Evolutionary conservation across 768 basidiomycete species (phyloP).

Genomic region (Hirschioporus abietinus): DNA sequence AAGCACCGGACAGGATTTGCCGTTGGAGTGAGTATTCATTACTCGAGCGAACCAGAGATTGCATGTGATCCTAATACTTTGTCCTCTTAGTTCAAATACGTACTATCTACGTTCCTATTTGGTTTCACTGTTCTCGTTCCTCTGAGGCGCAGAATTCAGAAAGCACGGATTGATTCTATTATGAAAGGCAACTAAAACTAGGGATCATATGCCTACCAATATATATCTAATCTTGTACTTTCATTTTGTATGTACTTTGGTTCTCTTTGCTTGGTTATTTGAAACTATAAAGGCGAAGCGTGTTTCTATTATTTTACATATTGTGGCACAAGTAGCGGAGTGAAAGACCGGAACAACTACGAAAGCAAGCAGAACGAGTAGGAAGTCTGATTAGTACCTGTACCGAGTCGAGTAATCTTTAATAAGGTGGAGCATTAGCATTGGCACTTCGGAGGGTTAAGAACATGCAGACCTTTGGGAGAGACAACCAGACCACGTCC

Average conservation of each 20-base stretch:
- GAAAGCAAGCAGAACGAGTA: background rate
- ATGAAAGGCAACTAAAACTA: constrained; percentile 54
- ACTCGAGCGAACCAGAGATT: too few relatives aligned
- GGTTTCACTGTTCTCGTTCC: constrained; percentile 54
- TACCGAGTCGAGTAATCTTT: constrained; percentile 80
- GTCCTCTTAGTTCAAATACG: constrained; percentile 42
- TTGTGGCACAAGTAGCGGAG: background rate
- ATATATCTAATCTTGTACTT: background rate
- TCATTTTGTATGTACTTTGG: background rate
- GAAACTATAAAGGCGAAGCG: background rate
- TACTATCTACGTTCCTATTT: constrained; percentile 41
- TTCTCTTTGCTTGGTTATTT: background rate
- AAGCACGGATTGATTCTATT: constrained; percentile 70
- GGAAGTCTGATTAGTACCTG: constrained; percentile 44
- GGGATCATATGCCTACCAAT: background rate
- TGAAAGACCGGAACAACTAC: background rate
- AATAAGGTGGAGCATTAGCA: background rate
- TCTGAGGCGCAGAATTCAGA: constrained; percentile 55
- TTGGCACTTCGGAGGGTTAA: constrained; percentile 5
- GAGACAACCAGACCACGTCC: constrained; percentile 97
- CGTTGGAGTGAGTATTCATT: constrained; percentile 31
- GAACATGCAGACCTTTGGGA: constrained; percentile 66
- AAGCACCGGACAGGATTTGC: constrained; percentile 46
- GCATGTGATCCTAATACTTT: background rate
- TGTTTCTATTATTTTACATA: background rate